These are phyloP conservation scores for Daldinia eschscholtzii DNA, from an alignment of 2,329 filamentous ascomycete genomes.

Conservation along the genomic window DNA sequence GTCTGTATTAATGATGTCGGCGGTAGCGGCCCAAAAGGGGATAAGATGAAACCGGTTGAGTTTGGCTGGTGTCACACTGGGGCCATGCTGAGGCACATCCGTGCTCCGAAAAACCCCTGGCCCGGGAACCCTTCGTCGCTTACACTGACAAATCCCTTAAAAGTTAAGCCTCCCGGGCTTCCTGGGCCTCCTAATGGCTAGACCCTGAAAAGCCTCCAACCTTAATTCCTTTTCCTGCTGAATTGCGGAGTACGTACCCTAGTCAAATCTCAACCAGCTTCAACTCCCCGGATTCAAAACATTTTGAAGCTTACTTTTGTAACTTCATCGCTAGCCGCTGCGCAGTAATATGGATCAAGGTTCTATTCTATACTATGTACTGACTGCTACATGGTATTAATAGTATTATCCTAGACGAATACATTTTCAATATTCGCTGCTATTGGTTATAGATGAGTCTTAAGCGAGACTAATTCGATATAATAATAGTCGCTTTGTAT, in stretches of 20 bases:
- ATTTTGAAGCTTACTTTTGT: constrained; percentile 25
- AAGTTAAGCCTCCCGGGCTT: no score
- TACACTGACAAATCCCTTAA: constrained; percentile 13
- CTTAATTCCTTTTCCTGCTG: constrained; percentile 44
- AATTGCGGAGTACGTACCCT: constrained; percentile 38
- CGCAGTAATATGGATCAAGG: neutral
- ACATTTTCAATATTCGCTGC: neutral
- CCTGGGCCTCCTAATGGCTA: no score
- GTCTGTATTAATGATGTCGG: constrained; percentile 3
- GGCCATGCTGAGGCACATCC: constrained; percentile 50
- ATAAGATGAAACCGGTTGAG: constrained; percentile 48
- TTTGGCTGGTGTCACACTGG: constrained; percentile 51
- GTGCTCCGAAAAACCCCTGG: constrained; percentile 43
- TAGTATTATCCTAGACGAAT: neutral
- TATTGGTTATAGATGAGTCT: constrained; percentile 10
- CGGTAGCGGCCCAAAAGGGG: constrained; percentile 34
- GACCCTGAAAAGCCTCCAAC: constrained; percentile 40
- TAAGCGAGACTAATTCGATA: constrained; percentile 18
- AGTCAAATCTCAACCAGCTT: constrained; percentile 29
- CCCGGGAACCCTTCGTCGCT: constrained; percentile 40
- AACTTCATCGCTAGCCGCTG: neutral
- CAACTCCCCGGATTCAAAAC: constrained; percentile 38
- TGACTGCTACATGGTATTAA: neutral
- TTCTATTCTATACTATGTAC: no score
- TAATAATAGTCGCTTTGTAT: neutral